Conservation (phyloP, 371 early-diverging fungal species). For the Haplosporangium sp. region DNA sequence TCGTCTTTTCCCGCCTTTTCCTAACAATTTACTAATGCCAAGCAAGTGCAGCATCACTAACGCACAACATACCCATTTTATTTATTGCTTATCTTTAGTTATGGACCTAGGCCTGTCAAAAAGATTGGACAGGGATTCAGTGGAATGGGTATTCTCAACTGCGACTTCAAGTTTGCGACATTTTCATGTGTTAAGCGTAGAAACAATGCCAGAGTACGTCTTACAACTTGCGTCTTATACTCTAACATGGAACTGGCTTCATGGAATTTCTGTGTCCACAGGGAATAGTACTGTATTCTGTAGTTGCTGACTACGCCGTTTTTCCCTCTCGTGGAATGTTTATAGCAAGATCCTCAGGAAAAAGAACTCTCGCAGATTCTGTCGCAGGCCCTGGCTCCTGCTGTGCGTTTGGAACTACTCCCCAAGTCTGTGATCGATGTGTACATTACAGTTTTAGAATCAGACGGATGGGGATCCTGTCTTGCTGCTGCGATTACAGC, state of each 20-base stretch:
- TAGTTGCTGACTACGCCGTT: background rate
- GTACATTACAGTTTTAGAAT: constrained; percentile 87
- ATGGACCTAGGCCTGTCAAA: constrained; percentile 76
- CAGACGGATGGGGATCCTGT: constrained; percentile 83
- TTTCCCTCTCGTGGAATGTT: background rate
- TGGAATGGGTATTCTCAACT: constrained; percentile 74
- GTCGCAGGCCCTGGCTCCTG: constrained; percentile 86
- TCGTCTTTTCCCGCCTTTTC: background rate
- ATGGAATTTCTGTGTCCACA: background rate
- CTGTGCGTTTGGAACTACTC: constrained; percentile 83
- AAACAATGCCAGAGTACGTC: constrained; percentile 63
- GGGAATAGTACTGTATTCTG: background rate
- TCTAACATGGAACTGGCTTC: background rate
- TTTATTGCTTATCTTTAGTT: constrained; percentile 56
- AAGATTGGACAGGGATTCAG: constrained; percentile 58
- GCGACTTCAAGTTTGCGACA: constrained; percentile 92
- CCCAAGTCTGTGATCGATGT: constrained; percentile 93
- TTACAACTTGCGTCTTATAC: background rate
- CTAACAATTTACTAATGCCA: background rate
- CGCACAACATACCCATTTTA: background rate
- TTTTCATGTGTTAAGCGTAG: constrained; percentile 85
- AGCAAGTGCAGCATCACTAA: background rate
- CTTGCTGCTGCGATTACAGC: constrained; percentile 89
- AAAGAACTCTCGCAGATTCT: constrained; percentile 82
- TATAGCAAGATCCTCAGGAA: constrained; percentile 79